phyloP scores from a whole-genome alignment of 441 rosid species.

The Croton setiger region DNA sequence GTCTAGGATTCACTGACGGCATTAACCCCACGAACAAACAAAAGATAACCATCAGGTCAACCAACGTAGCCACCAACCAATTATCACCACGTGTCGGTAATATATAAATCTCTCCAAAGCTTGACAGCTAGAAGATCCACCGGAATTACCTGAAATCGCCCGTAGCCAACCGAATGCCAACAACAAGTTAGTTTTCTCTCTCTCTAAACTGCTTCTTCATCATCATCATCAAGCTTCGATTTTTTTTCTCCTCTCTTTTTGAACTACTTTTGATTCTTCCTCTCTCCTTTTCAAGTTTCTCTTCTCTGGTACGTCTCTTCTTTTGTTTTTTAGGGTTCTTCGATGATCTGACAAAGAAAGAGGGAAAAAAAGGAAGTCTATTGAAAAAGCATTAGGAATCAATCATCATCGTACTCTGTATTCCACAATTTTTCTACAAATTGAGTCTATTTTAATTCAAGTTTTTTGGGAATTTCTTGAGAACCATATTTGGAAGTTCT shows the following conservation, averaged over 20 bases:
- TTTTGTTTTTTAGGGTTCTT: conserved; percentile 18
- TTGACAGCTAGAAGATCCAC: conserved; percentile 39
- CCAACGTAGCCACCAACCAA: conserved; percentile 27
- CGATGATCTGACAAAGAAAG: conserved; percentile 16
- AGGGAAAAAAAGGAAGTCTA: neutral
- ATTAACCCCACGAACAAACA: conserved; percentile 23
- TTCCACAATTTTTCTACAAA: neutral
- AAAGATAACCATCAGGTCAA: conserved; percentile 27
- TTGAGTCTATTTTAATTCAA: neutral
- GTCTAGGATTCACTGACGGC: conserved; percentile 37
- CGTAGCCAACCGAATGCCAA: conserved; percentile 55
- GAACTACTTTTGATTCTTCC: conserved; percentile 23
- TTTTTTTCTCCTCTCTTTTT: conserved; percentile 18
- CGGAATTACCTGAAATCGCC: conserved; percentile 64
- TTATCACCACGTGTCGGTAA: conserved; percentile 38
- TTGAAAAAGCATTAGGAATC: conserved; percentile 8
- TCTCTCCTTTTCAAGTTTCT: conserved; percentile 6
- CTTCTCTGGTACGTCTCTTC: neutral
- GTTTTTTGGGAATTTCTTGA: neutral
- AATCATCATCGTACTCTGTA: conserved; percentile 1
- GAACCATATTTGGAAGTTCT: neutral
- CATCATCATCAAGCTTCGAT: neutral
- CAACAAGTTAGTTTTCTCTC: conserved; percentile 25
- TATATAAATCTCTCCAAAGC: neutral
- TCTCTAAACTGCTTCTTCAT: conserved; percentile 14